phyloP scores from a whole-genome alignment of 192 early-diverging fungal species.

The Phycomyces blakesleeanus region DNA sequence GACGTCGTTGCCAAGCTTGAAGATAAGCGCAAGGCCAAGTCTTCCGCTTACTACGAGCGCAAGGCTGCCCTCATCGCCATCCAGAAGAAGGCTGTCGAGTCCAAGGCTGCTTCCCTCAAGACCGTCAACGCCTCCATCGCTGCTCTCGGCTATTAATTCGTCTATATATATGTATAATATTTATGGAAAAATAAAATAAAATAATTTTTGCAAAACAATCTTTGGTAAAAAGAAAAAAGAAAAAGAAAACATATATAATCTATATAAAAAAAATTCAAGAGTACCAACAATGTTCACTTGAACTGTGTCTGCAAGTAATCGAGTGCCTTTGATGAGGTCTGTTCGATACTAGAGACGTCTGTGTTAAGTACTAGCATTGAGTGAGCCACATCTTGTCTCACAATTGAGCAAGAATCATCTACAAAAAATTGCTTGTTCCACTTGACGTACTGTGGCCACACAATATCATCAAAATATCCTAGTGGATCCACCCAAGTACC shows the following conservation, averaged over 20 bases:
- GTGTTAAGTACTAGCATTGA: constrained; percentile 5
- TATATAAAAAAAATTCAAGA: no score
- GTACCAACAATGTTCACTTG: no score
- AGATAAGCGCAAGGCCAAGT: constrained; percentile 97
- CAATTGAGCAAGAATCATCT: neutral
- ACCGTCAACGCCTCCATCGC: constrained; percentile 55
- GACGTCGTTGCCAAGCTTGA: constrained; percentile 94
- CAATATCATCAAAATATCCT: constrained; percentile 68
- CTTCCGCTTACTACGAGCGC: constrained; percentile 90
- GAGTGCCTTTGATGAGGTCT: neutral
- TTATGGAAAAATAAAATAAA: no score
- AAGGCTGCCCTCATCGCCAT: constrained; percentile 56
- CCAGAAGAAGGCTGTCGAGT: constrained; percentile 36
- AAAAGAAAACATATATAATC: no score
- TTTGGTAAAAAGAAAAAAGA: no score
- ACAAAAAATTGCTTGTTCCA: constrained; percentile 41
- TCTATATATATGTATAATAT: neutral
- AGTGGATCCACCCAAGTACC: constrained; percentile 69
- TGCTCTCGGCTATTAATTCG: constrained; percentile 57
- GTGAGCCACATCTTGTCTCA: neutral
- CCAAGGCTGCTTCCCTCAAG: constrained; percentile 53
- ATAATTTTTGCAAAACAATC: no score
- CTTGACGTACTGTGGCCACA: constrained; percentile 65
- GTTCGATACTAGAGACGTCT: neutral
- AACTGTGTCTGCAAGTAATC: neutral